Base-by-base conservation (phyloP, 2,329 filamentous ascomycete species). In the Pezicula neosporulosa region DNA sequence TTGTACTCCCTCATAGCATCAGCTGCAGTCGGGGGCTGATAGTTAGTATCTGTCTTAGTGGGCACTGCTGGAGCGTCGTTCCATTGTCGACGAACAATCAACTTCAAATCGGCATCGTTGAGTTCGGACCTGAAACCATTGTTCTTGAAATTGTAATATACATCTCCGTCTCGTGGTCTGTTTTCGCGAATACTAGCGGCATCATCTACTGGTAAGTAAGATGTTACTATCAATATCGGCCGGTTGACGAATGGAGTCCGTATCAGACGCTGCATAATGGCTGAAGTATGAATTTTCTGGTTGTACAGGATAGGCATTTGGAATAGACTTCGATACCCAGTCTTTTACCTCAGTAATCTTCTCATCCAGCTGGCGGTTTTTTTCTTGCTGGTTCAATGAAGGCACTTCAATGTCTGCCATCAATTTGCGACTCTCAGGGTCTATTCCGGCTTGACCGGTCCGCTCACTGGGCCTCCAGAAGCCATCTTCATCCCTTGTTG, bases 1-100 rank as follows among this genome's bases (percentile, higher is more conserved):
- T 66, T 66, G 61, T 73, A 78, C 35, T 69, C 67, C 64, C 67
- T 69, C 57, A 79, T 78, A 8, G 76, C 76, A 24, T 74, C 73
- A 49, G 74, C 77, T 1, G 76, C 72, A 3, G 74, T 77, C 33
- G 65, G 58, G 16, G 75, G 74, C 50, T 77, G 75, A 38, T 70
- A 72, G 28, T 60, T 61, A 12, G 64, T 67, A 12, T 61, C 57
- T 6, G 64, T 63, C n/a, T 67, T 66, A 4, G 63, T 48, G 13
- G 65, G 59, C 35, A 69, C 58, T 4, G 63, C 57, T 18, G 71
- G 70, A 9, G 64, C 62, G 61, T 77, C 74, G 27, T 59, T 60
- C 60, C 62, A 67, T 21, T 64, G 57, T 35, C 63, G 58, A 35
- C 61, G 60, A 35, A 56, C 58, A 53, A 65, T 60, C 41, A 67